phyloP scores from a whole-genome alignment of 495 filamentous ascomycete genomes.

The Tuber magnatum region DNA sequence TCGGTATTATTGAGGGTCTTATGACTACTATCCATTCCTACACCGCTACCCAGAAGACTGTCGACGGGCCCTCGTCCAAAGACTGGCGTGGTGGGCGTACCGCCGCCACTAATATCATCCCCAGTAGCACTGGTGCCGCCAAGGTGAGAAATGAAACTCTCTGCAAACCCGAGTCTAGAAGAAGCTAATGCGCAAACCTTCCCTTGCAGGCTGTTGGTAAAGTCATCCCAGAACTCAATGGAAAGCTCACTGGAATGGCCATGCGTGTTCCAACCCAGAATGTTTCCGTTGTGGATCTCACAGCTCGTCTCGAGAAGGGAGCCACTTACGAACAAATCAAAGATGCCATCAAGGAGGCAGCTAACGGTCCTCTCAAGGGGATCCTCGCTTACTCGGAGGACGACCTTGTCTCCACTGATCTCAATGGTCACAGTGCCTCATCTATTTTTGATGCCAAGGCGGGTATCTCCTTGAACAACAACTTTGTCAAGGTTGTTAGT shows the following conservation, averaged over 20 bases:
- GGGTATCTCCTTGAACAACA: conserved; percentile 92
- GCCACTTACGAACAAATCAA: conserved; percentile 94
- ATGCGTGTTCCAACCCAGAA: conserved; percentile 98
- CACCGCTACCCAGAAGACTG: conserved; percentile 99
- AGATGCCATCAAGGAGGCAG: conserved; percentile 76
- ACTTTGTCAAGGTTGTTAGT: conserved; percentile 97
- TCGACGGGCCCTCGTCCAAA: conserved; percentile 94
- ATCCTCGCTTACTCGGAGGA: conserved; percentile 96
- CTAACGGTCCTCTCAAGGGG: conserved; percentile 77
- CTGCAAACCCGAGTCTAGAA: not conserved
- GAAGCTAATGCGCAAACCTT: conserved; percentile 7
- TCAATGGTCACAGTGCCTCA: conserved; percentile 84
- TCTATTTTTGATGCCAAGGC: conserved; percentile 99
- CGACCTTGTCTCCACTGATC: conserved; percentile 85
- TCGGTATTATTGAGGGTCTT: conserved; percentile 92
- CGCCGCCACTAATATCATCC: conserved; percentile 99
- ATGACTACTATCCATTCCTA: conserved; percentile 99
- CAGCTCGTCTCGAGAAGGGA: conserved; percentile 82
- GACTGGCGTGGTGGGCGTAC: conserved; percentile 99
- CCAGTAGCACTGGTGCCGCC: conserved; percentile 96
- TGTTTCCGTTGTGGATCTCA: conserved; percentile 98
- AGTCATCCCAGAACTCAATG: conserved; percentile 93
- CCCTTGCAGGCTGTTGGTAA: conserved; percentile 73
- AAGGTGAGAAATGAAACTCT: conserved; percentile 49
- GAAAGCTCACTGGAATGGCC: conserved; percentile 99